A percentile compares a stretch with the other conserved stretches of the same genome.
Evolutionary conservation across 2,329 filamentous ascomycete species (phyloP).

Genomic region (Calonectria fujianensis): DNA sequence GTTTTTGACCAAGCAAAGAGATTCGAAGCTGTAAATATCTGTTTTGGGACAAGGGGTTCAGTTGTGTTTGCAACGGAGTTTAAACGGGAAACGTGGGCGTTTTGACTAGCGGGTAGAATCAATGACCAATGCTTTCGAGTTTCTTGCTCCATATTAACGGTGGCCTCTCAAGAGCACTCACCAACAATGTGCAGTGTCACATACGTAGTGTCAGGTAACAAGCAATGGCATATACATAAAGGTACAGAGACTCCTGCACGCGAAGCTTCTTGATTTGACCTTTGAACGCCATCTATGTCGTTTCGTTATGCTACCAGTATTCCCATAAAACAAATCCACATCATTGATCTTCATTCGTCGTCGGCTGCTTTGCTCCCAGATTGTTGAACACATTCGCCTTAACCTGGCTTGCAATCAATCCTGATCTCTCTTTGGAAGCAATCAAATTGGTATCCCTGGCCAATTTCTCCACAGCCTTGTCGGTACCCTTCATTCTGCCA

Average conservation of each 20-base stretch:
- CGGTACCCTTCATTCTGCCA: constrained; percentile 51
- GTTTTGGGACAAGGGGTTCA: neutral
- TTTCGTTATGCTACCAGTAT: constrained; percentile 48
- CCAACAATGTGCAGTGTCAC: neutral
- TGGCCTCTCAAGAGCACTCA: neutral
- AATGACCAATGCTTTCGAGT: neutral
- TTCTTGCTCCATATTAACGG: neutral
- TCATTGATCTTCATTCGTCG: constrained; percentile 42
- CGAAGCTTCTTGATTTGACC: constrained; percentile 47
- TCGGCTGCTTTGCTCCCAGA: constrained; percentile 53
- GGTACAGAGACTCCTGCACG: neutral
- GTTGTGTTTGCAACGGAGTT: constrained; percentile 13
- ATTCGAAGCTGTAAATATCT: constrained; percentile 35
- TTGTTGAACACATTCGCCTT: constrained; percentile 78
- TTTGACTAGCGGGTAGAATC: neutral
- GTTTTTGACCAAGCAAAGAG: constrained; percentile 31
- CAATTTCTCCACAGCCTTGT: constrained; percentile 75
- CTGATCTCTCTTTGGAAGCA: constrained; percentile 77
- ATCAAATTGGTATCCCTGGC: constrained; percentile 77
- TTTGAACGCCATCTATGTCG: constrained; percentile 57
- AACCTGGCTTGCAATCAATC: constrained; percentile 76
- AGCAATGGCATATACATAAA: neutral
- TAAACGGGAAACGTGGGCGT: neutral
- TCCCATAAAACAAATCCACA: constrained; percentile 42
- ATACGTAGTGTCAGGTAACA: neutral